Base-by-base conservation (phyloP, 306 rosid species). In the Cercis canadensis region DNA sequence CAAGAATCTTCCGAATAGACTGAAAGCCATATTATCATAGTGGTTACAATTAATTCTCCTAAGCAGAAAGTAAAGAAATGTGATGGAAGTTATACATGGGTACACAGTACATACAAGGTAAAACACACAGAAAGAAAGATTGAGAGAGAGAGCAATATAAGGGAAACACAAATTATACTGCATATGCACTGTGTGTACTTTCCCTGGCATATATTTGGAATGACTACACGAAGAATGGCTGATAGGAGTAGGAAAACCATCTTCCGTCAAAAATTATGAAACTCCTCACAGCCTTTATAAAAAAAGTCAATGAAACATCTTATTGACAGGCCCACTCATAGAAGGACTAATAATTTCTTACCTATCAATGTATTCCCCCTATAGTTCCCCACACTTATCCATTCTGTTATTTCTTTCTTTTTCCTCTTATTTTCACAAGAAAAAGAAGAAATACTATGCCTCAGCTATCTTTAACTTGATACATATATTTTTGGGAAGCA, bases 321-420 rank as follows among this genome's bases (percentile, higher is more conserved):
- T 47, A 4, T 16, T 62, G 46, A 62, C 54, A 69, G 8, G 36
- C 62, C 11, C 47, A 6, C 1, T 62, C 46, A 39, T 34, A 72
- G 3, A 46, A 37, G 40, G 72, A 71, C 57, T 18, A 41, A 51
- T 17, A 55, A 63, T 39, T 77, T 69, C 53, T 46, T 56, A 57
- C n/a, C 17, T 17, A 39, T 18, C 45, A 39, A 13, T 45, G 33
- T 32, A 12, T 24, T 55, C 49, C 47, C 10, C 0, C 0, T 37
- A 24, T 24, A 24, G 43, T 5, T 9, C 62, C 31, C 18, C 7
- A 24, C 29, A 62, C 11, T 77, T 8, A 19, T 56, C 76, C 59
- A 46, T 52, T 52, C 24, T 37, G 32, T 16, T 16, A 17, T 8
- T 52, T 1, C 29, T 24, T 24, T 24, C 29, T 51, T 8, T 24